These are phyloP conservation scores for Medakamo hakoo DNA, from an alignment of 139 green algal species.

Conservation along the genomic window DNA sequence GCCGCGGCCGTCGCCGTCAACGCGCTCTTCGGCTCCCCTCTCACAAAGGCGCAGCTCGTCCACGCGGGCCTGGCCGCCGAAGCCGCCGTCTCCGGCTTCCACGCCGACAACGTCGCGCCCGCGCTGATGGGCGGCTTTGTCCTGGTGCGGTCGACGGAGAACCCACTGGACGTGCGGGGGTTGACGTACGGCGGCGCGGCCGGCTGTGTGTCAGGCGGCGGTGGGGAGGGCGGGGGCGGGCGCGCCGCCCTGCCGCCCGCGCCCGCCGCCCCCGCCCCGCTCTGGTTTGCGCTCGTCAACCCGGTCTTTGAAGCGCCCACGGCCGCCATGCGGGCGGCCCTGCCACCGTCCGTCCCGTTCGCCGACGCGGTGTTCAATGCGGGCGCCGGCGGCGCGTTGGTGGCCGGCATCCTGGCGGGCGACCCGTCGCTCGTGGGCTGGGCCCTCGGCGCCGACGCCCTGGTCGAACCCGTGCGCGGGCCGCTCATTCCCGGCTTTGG, in stretches of 20 bases:
- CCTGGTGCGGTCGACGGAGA: constrained; percentile 44
- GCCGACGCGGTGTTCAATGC: constrained; percentile 40
- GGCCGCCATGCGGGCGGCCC: constrained; percentile 80
- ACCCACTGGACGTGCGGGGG: constrained; percentile 25
- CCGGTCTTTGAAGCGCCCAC: constrained; percentile 86
- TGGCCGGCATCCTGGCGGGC: constrained; percentile 62
- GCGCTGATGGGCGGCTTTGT: constrained; percentile 86
- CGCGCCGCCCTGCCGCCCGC: background rate
- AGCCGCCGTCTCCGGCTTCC: constrained; percentile 82
- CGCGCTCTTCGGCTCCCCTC: constrained; percentile 67
- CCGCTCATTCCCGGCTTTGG: constrained; percentile 86
- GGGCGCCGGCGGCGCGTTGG: constrained; percentile 63
- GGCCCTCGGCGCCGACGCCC: constrained; percentile 71
- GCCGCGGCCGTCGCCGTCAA: constrained; percentile 77
- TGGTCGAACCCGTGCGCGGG: constrained; percentile 82
- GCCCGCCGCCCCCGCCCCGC: constrained; percentile 12
- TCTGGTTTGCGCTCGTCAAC: constrained; percentile 90
- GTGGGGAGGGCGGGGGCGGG: no score
- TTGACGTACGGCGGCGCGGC: constrained; percentile 19
- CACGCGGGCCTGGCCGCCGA: constrained; percentile 66
- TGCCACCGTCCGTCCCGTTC: constrained; percentile 77
- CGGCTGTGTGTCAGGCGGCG: no score
- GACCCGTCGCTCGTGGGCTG: constrained; percentile 56
- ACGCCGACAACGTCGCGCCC: constrained; percentile 92
- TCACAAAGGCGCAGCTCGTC: constrained; percentile 65